A percentile compares a stretch with the other conserved stretches of the same genome.
These are phyloP conservation scores for Kuraishia piskuri DNA, from an alignment of 805 yeast species.

Conservation along the genomic window DNA sequence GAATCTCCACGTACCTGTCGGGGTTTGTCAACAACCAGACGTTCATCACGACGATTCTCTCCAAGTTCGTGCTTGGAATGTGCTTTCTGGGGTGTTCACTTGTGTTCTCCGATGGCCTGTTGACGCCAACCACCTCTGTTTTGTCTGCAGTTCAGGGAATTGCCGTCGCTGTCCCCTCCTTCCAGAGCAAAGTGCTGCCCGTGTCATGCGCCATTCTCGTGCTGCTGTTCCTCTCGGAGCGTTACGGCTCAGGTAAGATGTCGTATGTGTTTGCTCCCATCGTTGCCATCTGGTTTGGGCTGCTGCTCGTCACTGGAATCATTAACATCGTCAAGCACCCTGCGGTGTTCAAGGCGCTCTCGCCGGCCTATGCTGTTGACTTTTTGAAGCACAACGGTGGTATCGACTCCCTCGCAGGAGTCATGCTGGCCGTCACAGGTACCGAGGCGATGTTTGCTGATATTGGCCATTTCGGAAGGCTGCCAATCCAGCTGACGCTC, in stretches of 20 bases:
- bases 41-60: conserved; percentile 20
- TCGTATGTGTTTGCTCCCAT: conserved; percentile 46
- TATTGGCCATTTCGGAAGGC: conserved; percentile 44
- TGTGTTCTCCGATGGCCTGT: conserved; percentile 50
- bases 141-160: conserved; percentile 50
- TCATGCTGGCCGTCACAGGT: conserved; percentile 50
- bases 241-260: conserved; percentile 40
- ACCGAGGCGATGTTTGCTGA: conserved; percentile 61
- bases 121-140: conserved; percentile 59
- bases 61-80: conserved; percentile 24
- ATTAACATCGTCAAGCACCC: conserved; percentile 35
- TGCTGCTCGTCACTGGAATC: conserved; percentile 36
- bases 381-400: conserved; percentile 28
- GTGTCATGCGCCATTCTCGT: conserved; percentile 41
- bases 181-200: conserved; percentile 31
- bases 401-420: conserved; percentile 37
- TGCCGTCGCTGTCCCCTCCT: conserved; percentile 39
- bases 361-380: conserved; percentile 43
- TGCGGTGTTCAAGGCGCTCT: conserved; percentile 35
- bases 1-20: conserved; percentile 8
- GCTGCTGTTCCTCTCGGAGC: conserved; percentile 35
- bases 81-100: conserved; percentile 49
- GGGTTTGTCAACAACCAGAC: conserved; percentile 16
- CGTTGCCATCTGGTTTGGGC: conserved; percentile 40
- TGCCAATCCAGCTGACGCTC: conserved; percentile 40